Evolutionary conservation across 2,329 filamentous ascomycete genomes (phyloP), one percentile per base, ranked within the genome.

Genomic region (Emydomyces testavorans): DNA sequence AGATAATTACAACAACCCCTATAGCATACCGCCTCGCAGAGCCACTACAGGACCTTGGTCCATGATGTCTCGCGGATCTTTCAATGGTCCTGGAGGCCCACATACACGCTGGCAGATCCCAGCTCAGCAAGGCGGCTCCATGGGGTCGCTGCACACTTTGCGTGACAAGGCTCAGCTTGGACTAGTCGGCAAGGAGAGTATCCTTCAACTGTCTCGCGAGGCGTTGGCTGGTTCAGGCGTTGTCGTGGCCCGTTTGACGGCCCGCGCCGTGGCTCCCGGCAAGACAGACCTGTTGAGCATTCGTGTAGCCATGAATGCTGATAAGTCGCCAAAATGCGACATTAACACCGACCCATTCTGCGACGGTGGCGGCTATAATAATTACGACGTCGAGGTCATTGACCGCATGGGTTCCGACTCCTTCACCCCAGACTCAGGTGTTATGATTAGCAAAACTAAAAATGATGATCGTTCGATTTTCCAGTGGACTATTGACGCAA

Each of bases 1-100:
- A 15, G 52, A 54, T 34, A 54, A 54, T 44, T 54, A 53, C 46
- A 54, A 54, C 41, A 54, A 53, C 35, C 52, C 52, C 26, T 54
- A 51, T 18, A 51, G 51, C 13, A 32, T 36, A 1, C 52, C 52
- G 6, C 29, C 42, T 3, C 49, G 43, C 23, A 50, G 52, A n/a
- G 23, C 52, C 5, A 51, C 18, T 36, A 53, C 52, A 20, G 52
- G 52, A 3, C 52, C 51, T 20, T 54, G 52, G 52, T 54, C 52
- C 15, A 54, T 54, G 52, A 40, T 54, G 49, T 54, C 51, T 39
- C 52, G 52, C 10, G 52, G 52, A 10, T 51, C 48, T 24, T 54
- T 54, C 39, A 54, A 54, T 20, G 52, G 52, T 6, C 52, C 52
- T 5, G 52, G 52, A 26, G 52, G 52, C 11, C 52, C 52, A 21